These are phyloP conservation scores for Scedosporium aurantiacum DNA, from an alignment of 2,329 filamentous ascomycete species.

Conservation along the genomic window DNA sequence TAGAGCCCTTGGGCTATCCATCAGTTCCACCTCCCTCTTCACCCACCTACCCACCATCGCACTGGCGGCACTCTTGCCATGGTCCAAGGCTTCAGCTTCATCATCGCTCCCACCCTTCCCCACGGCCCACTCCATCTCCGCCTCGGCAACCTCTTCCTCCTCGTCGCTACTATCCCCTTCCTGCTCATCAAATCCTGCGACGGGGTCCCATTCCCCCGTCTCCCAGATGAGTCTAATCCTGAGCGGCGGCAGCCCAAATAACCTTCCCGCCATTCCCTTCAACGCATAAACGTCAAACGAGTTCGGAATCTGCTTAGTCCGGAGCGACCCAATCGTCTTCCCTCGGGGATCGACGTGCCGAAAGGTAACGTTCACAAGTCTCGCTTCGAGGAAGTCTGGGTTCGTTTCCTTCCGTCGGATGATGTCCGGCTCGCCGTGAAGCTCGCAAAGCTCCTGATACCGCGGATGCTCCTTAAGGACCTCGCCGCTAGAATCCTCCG, in stretches of 20 bases:
- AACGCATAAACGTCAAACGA: conserved; percentile 72
- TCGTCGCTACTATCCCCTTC: conserved; percentile 44
- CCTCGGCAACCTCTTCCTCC: conserved; percentile 30
- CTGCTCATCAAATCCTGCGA: conserved; percentile 49
- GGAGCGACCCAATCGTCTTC: conserved; percentile 14
- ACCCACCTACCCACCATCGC: conserved; percentile 49
- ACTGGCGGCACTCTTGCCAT: conserved; percentile 11
- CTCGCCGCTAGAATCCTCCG: conserved; percentile 37
- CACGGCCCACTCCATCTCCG: conserved; percentile 17
- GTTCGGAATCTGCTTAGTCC: conserved; percentile 51
- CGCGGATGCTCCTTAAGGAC: conserved; percentile 58
- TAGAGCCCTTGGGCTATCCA: conserved; percentile 67
- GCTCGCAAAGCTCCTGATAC: conserved; percentile 61
- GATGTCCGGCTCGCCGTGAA: conserved; percentile 63
- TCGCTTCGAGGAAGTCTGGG: conserved; percentile 70
- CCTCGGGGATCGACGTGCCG: conserved; percentile 12
- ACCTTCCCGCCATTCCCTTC: conserved; percentile 62
- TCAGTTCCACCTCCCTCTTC: conserved; percentile 68
- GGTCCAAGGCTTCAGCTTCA: conserved; percentile 7
- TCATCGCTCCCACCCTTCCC: conserved; percentile 13
- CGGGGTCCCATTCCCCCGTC: conserved; percentile 82
- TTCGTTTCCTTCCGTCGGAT: conserved; percentile 49
- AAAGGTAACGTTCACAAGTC: conserved; percentile 58
- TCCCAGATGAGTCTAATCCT: conserved; percentile 67
- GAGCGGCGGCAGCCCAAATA: conserved; percentile 57